phyloP scores from a whole-genome alignment of 129 eudicot species.

The Flaveria ramosissima region DNA sequence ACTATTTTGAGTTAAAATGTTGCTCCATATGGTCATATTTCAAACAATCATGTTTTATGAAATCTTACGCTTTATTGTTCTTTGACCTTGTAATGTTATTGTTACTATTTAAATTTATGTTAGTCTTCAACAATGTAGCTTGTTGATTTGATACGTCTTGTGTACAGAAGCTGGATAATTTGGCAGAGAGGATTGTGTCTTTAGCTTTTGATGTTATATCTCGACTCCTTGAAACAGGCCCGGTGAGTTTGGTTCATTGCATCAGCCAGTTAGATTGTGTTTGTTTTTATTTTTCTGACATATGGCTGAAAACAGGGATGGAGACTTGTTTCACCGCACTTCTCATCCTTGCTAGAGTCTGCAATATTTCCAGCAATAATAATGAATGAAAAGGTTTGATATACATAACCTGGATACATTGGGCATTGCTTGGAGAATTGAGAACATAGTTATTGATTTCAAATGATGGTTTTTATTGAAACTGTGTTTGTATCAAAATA shows the following conservation, averaged over 20 bases:
- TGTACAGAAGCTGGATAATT: conserved; percentile 63
- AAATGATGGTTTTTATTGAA: not conserved
- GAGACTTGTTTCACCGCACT: conserved; percentile 83
- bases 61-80: conserved; percentile 14
- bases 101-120: conserved; percentile 11
- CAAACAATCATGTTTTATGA: conserved; percentile 5
- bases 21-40: not conserved
- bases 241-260: conserved; percentile 46
- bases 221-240: conserved; percentile 82
- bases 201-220: conserved; percentile 79
- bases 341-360: conserved; percentile 62
- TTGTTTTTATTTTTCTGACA: conserved; percentile 1
- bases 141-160: conserved; percentile 19
- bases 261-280: conserved; percentile 18
- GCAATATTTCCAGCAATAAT: conserved; percentile 70
- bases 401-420: conserved; percentile 6
- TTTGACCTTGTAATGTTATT: conserved; percentile 1
- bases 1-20: not conserved
- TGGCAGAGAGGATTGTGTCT: conserved; percentile 62
- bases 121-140: not conserved
- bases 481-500: not conserved
- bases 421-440: conserved; percentile 15
- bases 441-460: not conserved
- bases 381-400: conserved; percentile 64
- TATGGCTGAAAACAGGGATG: conserved; percentile 57